Evolutionary conservation across 768 basidiomycete genomes (phyloP), one percentile per base, ranked within the genome.

Genomic region (Clathrus columnatus): DNA sequence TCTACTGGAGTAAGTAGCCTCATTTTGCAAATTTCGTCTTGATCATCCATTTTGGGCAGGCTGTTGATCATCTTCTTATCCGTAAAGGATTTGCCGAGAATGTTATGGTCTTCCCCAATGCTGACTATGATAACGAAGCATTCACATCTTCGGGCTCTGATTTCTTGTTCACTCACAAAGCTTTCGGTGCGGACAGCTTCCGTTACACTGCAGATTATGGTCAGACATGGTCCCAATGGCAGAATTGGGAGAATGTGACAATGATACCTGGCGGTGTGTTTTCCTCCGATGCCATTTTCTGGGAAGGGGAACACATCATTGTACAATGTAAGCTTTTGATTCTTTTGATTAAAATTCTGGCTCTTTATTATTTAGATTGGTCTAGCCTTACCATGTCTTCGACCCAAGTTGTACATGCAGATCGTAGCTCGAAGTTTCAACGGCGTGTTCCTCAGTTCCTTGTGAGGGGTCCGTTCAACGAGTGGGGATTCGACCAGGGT

Each of bases 401-500:
- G 6, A 73, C 77, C 24, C 76, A 81, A 43, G 81, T 89, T 30
- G 71, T 91, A 10, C 92, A 95, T 61, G 86, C 87, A 17, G 93
- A 96, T 64, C 67, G 74, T 56, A 76, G 76, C 43, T 67, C 65
- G 7, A 76, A 75, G 2, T 66, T 70, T 36, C 69, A 73, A 50
- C 85, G 93, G 62, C 86, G 91, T 23, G 85, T 89, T 26, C 93
- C 93, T 23, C 91, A 93, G 62, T 75, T 94, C 61, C 72, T 96
- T 51, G 87, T 83, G 44, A 85, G 93, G 61, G 93, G 93, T 48
- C 82, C 84, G 0, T 96, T 90, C 79, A 96, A 96, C 64, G 70
- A 78, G 30, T 96, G 91, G 91, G 93, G 93, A 54, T 92, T 82
- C 66, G 93, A 96, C 71, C 73, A 82, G 56, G 93, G 93, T 63